Base-by-base conservation (phyloP, 2,329 filamentous ascomycete genomes). In the Diplodia intermedia region DNA sequence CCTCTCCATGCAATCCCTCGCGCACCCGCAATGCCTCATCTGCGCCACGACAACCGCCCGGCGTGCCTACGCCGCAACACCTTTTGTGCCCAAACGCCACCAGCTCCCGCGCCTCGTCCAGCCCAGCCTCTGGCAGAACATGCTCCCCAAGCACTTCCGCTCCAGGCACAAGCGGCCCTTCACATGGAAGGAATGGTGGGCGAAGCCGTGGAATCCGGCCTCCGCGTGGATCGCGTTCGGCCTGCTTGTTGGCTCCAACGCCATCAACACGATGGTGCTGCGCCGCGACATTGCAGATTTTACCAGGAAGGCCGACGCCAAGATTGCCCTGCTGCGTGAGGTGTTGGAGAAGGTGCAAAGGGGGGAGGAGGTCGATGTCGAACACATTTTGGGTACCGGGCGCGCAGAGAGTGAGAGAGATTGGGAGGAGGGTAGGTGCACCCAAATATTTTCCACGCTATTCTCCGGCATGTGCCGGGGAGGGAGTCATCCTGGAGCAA, bases 211-310 rank as follows among this genome's bases (percentile, higher is more conserved):
- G 78, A 83, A 83, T 23, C 85, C 93, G 29, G 85, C 86, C 1
- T 85, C 93, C 18, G 72, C 86, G 69, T 94, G 91, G 80, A 88
- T 94, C 69, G 75, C 87, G 68, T 77, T 88, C 2, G 84, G 91
- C 6, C 83, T 93, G 50, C 85, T 98, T 71, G 94, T 98, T 71
- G 96, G 96, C 4, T 97, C 93, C 70, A 97, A 97, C 85, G 92
- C 94, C 15, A 97, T 99, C 73, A 92, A 97, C 74, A 91, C 95
- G 85, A 90, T 99, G 75, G 85, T 89, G 43, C 78, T 98, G 73
- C 90, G 90, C 73, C 91, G 91, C 73, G 90, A 94, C 62, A 91
- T 89, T 75, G 84, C 86, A 38, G 88, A 89, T 11, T 94, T 91
- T 73, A 88, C 85, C 75, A 88, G 94, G 62, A 88, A 89, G 72